phyloP scores from a whole-genome alignment of 805 yeast species.

The Wickerhamiella parazyma region DNA sequence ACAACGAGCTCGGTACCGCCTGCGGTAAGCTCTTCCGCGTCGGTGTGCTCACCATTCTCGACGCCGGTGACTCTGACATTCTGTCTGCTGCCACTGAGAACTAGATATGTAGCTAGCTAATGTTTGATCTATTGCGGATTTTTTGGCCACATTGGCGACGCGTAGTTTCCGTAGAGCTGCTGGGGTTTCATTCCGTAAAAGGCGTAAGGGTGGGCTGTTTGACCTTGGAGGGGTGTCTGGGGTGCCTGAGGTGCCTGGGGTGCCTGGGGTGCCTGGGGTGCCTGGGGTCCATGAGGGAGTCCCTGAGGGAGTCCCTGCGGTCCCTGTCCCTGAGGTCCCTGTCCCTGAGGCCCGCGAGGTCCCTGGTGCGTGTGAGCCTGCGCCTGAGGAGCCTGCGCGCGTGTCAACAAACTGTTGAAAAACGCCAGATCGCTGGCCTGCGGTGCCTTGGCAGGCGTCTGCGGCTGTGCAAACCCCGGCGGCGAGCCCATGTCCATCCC shows the following conservation, averaged over 20 bases:
- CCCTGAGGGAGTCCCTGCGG: no score
- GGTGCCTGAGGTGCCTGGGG: background rate
- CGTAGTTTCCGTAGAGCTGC: background rate
- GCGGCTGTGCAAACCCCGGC: background rate
- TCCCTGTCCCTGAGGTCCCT: no score
- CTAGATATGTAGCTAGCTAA: background rate
- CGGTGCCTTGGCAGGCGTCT: background rate
- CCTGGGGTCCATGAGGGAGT: background rate
- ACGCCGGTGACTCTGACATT: slow-evolving; percentile 99
- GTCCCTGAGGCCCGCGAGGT: no score
- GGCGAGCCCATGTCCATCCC: background rate
- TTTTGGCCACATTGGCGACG: no score
- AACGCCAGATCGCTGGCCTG: slow-evolving; percentile 8
- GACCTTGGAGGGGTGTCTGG: background rate
- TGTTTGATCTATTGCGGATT: background rate
- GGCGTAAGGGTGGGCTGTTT: background rate
- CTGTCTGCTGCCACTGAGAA: slow-evolving; percentile 30
- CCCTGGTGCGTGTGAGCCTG: no score
- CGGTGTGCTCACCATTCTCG: slow-evolving; percentile 89
- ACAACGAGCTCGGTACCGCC: slow-evolving; percentile 99
- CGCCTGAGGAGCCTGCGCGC: background rate
- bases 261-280: background rate
- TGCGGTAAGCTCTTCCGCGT: slow-evolving; percentile 99
- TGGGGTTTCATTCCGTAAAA: background rate
- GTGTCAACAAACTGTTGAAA: slow-evolving; percentile 11